Evolutionary conservation across 495 filamentous ascomycete genomes (phyloP).

Genomic region (Staphylotrichum longicolle): DNA sequence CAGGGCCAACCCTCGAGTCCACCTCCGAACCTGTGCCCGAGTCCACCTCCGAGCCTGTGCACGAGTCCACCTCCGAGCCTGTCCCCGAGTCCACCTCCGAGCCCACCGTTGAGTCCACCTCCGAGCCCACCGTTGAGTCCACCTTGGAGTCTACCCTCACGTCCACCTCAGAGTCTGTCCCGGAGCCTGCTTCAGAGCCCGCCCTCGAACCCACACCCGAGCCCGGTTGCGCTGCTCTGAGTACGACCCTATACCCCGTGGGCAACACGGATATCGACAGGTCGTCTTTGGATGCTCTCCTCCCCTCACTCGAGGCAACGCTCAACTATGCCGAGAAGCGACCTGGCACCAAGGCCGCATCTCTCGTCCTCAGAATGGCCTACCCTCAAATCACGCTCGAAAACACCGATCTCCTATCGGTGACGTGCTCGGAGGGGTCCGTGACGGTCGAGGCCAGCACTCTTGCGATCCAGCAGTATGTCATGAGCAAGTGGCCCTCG

Average conservation of each 20-base stretch:
- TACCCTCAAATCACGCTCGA: background rate
- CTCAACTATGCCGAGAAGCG: slow-evolving; percentile 7
- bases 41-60: too few relatives aligned
- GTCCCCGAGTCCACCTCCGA: background rate
- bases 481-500: background rate
- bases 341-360: background rate
- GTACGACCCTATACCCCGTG: slow-evolving; percentile 1
- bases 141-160: too few relatives aligned
- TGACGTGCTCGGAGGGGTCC: background rate
- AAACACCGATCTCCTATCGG: background rate
- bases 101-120: background rate
- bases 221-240: background rate
- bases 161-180: too few relatives aligned
- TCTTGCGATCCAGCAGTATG: background rate
- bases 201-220: background rate
- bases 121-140: background rate
- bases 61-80: too few relatives aligned
- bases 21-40: too few relatives aligned
- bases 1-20: too few relatives aligned
- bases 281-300: background rate
- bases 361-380: background rate
- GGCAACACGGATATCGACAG: slow-evolving; percentile 4
- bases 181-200: too few relatives aligned
- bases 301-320: background rate
- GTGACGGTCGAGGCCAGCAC: background rate